phyloP scores from a whole-genome alignment of 2,329 filamentous ascomycete genomes.

The Phyllosticta citribraziliensis region DNA sequence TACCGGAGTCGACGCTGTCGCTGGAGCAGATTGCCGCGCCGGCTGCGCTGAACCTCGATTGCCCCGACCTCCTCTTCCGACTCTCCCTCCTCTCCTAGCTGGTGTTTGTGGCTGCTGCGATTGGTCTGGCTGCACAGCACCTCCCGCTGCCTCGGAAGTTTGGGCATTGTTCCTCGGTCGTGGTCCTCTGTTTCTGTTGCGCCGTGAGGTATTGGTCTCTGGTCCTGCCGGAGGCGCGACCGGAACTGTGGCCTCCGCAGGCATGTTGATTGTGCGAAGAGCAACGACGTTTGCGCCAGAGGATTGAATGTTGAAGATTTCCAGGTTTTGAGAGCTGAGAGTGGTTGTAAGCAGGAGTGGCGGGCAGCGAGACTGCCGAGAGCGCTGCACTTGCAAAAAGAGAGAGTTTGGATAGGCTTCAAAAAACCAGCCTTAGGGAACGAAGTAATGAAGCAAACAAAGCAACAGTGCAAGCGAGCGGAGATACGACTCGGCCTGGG shows the following conservation, averaged over 20 bases:
- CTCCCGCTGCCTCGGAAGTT: not conserved
- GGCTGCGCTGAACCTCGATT: not conserved
- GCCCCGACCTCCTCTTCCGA: constrained; percentile 1
- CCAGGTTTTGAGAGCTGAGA: too few species aligned
- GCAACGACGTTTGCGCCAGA: not conserved
- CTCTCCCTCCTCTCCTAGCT: constrained; percentile 1
- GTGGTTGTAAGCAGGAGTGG: not conserved
- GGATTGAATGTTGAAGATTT: not conserved
- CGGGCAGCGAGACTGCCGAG: not conserved
- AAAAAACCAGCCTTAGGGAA: constrained; percentile 23
- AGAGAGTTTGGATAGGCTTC: constrained; percentile 15
- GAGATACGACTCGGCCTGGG: not conserved
- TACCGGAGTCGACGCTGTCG: not conserved
- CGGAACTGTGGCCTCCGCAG: not conserved
- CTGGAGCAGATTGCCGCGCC: not conserved
- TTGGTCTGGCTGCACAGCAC: not conserved
- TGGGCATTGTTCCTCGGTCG: not conserved
- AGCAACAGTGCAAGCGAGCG: not conserved
- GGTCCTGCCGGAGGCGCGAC: not conserved
- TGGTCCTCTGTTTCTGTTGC: not conserved
- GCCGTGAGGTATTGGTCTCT: not conserved
- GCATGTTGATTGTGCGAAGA: not conserved
- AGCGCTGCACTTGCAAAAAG: not conserved
- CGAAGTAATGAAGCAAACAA: constrained; percentile 13
- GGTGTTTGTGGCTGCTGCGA: not conserved